A percentile compares a stretch with the other conserved stretches of the same genome.
Evolutionary conservation across 1,139 yeast species (phyloP).

Genomic region (Suhomyces bribrorum): DNA sequence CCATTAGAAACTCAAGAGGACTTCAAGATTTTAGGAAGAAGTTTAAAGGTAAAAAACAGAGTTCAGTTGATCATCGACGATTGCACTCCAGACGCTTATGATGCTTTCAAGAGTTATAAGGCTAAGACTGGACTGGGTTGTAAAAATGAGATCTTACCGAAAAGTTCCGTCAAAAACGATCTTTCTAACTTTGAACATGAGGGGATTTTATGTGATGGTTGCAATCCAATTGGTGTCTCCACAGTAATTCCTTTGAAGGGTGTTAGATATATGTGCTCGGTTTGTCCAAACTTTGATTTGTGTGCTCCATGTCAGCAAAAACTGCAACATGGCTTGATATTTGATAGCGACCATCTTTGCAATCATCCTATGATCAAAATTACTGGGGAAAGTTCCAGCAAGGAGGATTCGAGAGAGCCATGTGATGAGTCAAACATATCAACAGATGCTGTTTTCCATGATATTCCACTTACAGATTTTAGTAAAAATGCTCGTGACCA

Average conservation of each 20-base stretch:
- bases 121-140: too few relatives aligned
- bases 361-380: conserved; percentile 38
- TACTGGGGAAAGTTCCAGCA: conserved; percentile 12
- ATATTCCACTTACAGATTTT: conserved; percentile 31
- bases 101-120: conserved; percentile 6
- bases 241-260: conserved; percentile 44
- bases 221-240: conserved; percentile 26
- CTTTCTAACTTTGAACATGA: conserved; percentile 45
- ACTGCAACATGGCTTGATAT: conserved; percentile 14
- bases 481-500: conserved; percentile 19
- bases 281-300: conserved; percentile 57
- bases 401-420: neutral
- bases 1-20: conserved; percentile 41
- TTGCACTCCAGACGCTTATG: conserved; percentile 3
- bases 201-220: conserved; percentile 42
- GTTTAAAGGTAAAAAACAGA: conserved; percentile 47
- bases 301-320: conserved; percentile 51
- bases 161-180: too few relatives aligned
- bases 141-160: too few relatives aligned
- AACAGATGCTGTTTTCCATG: conserved; percentile 22
- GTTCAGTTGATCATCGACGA: conserved; percentile 34
- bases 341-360: conserved; percentile 26
- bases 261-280: conserved; percentile 53
- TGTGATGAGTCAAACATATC: neutral
- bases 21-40: conserved; percentile 47